Base-by-base conservation (phyloP, 2,329 filamentous ascomycete genomes). In the Cladophialophora immunda region DNA sequence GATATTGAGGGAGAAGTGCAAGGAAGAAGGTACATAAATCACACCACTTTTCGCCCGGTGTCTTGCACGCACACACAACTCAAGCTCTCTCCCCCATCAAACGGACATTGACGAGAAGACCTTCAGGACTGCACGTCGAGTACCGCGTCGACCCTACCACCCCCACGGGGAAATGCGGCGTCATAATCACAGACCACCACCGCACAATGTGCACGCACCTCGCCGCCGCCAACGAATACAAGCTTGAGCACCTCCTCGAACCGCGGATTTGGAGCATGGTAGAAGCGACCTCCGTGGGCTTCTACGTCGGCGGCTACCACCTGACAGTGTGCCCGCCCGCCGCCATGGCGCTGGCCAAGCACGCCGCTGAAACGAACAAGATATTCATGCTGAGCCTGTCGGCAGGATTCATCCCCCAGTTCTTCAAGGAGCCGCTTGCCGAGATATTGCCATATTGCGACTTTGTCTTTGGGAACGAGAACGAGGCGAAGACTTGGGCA, bases 381-480 rank as follows among this genome's bases (percentile, higher is more conserved):
- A 78, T 86, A 69, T 97, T 98, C 80, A 88, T 94, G 75, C 89
- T 99, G 74, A 96, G 93, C 73, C 88, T 99, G 68, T 95, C 93
- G 59, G 95, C 95, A 7, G 95, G 95, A 67, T 99, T 99, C 85
- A 97, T 99, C 76, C 85, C 91, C 45, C 91, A 97, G 78, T 97
- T 97, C 87, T 99, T 98, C 90, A 97, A 97, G 86, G 94, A 97
- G 58, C 91, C 89, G 70, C 87, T 99, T 50, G 93, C 97, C 81
- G 89, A 90, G 75, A 90, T 92, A 36, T 85, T 93, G 64, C 92
- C 92, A 34, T 99, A 97, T 87, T 96, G 93, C 86, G 95, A 99
- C 84, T 97, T 95, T 82, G 85, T 98, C 69, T 92, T 99, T 79
- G 94, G 94, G 77, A 99, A 99, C 83, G 95, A 99, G 89, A 92